Conservation (phyloP, 78 protist genomes). For the Neovahlkampfia damariscottae region DNA sequence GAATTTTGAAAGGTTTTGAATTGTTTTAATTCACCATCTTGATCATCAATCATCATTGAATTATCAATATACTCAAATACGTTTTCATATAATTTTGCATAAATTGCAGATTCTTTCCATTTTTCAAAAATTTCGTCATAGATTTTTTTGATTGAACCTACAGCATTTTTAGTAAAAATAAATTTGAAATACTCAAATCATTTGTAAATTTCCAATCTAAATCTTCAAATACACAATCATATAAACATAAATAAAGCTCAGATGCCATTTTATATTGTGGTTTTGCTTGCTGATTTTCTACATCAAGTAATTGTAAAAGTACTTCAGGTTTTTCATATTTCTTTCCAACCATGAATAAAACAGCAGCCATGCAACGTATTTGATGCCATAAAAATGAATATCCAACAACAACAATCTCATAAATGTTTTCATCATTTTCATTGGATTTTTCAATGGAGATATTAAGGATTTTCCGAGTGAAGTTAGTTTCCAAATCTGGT, state of each 20-base stretch:
- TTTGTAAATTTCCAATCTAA: neutral
- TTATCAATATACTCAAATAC: no score
- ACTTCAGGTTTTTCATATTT: constrained; percentile 30
- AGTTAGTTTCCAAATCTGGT: constrained; percentile 12
- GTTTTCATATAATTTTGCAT: no score
- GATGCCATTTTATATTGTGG: constrained; percentile 43
- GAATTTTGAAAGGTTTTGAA: no score
- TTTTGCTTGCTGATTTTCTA: neutral
- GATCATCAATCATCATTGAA: no score
- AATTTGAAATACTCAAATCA: no score
- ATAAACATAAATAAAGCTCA: constrained; percentile 27
- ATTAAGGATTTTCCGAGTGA: constrained; percentile 21
- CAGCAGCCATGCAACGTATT: constrained; percentile 56
- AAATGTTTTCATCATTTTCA: neutral
- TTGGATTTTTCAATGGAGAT: neutral
- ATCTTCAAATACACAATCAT: constrained; percentile 24
- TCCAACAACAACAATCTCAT: constrained; percentile 21
- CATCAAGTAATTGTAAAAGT: constrained; percentile 24
- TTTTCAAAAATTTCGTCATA: no score
- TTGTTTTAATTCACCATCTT: no score
- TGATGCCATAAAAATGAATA: constrained; percentile 43
- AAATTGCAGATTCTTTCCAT: no score
- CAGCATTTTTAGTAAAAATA: no score
- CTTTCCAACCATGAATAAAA: constrained; percentile 48
- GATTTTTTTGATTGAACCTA: no score